A percentile compares a stretch with the other conserved stretches of the same genome.
These are phyloP conservation scores for Leccinum subtestaceum DNA, from an alignment of 768 basidiomycete genomes.

Conservation along the genomic window DNA sequence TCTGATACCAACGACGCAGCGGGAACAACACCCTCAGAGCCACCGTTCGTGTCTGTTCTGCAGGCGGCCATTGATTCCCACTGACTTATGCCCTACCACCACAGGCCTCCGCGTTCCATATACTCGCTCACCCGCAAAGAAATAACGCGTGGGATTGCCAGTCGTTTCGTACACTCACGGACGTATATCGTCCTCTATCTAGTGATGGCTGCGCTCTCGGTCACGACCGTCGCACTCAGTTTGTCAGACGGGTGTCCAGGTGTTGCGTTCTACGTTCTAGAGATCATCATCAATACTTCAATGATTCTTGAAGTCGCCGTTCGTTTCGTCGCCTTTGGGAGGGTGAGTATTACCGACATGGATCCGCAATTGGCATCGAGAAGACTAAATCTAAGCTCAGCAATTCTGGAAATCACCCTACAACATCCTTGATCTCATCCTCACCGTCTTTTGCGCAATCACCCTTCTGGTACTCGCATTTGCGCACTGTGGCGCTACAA, in stretches of 20 bases:
- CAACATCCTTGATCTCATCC: constrained; percentile 83
- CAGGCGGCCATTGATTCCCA: constrained; percentile 2
- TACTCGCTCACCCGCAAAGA: constrained; percentile 82
- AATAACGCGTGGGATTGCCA: constrained; percentile 82
- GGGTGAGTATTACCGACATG: constrained; percentile 49
- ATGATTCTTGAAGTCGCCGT: constrained; percentile 95
- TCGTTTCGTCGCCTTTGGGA: constrained; percentile 89
- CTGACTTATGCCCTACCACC: constrained; percentile 18
- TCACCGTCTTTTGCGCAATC: constrained; percentile 86
- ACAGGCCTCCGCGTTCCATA: constrained; percentile 74
- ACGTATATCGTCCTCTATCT: constrained; percentile 88
- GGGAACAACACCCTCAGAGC: constrained; percentile 27
- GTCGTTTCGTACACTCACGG: constrained; percentile 85
- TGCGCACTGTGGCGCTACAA: constrained; percentile 76
- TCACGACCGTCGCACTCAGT: constrained; percentile 83
- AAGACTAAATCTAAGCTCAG: constrained; percentile 37
- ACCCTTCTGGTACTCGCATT: constrained; percentile 88
- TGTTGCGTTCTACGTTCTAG: constrained; percentile 83
- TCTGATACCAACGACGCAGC: constrained; percentile 35
- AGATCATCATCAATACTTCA: constrained; percentile 81
- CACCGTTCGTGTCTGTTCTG: constrained; percentile 29
- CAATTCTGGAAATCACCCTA: constrained; percentile 83
- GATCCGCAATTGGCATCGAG: neutral
- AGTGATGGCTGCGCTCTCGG: constrained; percentile 81
- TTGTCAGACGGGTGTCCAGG: constrained; percentile 83